Evolutionary conservation across 2,329 filamentous ascomycete genomes (phyloP), one percentile per base, ranked within the genome.

Genomic region (Plectosphaerella sp.): DNA sequence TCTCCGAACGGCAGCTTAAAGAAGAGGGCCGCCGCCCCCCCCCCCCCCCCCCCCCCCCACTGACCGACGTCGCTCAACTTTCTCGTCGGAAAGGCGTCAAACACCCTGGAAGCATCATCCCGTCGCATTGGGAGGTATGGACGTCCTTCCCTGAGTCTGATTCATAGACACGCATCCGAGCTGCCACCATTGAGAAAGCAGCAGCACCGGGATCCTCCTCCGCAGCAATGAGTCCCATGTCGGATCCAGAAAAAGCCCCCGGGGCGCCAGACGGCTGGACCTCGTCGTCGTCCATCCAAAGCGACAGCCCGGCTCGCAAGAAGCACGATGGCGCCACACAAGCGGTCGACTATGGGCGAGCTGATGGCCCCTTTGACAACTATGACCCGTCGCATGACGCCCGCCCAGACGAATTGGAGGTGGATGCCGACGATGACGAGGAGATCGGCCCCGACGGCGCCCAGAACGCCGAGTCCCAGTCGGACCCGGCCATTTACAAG

Each of bases 321-420:
- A 37, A 41, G 12, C 15, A 45, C 36, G 35, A 50, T 45, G 45
- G 52, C 52, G 37, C 52, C 49, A 43, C 54, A 52, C 8, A 52
- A 52, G 52, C 49, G 37, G 49, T 46, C 46, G 20, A 56, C 48
- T 45, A 49, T 49, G 24, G 37, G 33, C 22, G 22, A 35, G 33
- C 53, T 18, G 22, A 46, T 25, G 49, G 46, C 22, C 55, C 52
- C 9, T 53, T 52, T 37, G 54, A 54, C 47, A 49, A 54, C 12
- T 51, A 54, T n/a, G 56, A 57, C 47, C 54, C 56, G 22, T 43
- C 48, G 25, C 50, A 56, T 33, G 63, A 69, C 22, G 64, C 66
- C 10, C 63, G 74, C 15, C 69, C 73, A 54, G 67, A 65, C 51
- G 71, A 68, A 43, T 57, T 72, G 33, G 68, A 71, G 56, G 72